phyloP scores from a whole-genome alignment of 169 alveolate species.

The Plasmodium cynomolgi region DNA sequence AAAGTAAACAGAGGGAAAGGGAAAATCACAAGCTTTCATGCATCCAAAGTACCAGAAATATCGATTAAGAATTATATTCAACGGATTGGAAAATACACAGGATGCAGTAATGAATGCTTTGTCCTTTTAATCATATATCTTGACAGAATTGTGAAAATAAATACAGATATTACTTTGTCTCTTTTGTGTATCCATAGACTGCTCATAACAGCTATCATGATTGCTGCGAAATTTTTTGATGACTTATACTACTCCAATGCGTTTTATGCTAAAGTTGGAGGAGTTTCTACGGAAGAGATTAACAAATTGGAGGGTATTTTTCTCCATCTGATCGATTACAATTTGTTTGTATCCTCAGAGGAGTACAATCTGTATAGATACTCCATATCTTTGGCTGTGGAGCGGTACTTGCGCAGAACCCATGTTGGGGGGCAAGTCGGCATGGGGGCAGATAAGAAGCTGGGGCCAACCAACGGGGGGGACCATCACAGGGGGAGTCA shows the following conservation, averaged over 20 bases:
- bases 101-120: conserved; percentile 91
- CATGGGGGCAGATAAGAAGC: not conserved
- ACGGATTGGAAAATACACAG: conserved; percentile 89
- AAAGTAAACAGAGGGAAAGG: conserved; percentile 56
- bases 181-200: conserved; percentile 90
- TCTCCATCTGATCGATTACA: conserved; percentile 87
- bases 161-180: conserved; percentile 83
- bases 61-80: conserved; percentile 86
- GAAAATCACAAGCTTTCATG: conserved; percentile 88
- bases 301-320: conserved; percentile 91
- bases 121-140: conserved; percentile 88
- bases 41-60: conserved; percentile 90
- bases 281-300: conserved; percentile 92
- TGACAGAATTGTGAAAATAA: conserved; percentile 84
- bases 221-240: conserved; percentile 94
- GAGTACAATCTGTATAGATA: conserved; percentile 89
- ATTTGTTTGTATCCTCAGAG: conserved; percentile 88
- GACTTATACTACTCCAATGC: conserved; percentile 92
- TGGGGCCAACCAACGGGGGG: no score
- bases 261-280: conserved; percentile 94
- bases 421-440: not conserved
- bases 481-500: not conserved
- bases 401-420: conserved; percentile 20
- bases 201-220: conserved; percentile 90
- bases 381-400: conserved; percentile 82